Conservation (phyloP, 345 rosid genomes). For the Brassica carinata region DNA sequence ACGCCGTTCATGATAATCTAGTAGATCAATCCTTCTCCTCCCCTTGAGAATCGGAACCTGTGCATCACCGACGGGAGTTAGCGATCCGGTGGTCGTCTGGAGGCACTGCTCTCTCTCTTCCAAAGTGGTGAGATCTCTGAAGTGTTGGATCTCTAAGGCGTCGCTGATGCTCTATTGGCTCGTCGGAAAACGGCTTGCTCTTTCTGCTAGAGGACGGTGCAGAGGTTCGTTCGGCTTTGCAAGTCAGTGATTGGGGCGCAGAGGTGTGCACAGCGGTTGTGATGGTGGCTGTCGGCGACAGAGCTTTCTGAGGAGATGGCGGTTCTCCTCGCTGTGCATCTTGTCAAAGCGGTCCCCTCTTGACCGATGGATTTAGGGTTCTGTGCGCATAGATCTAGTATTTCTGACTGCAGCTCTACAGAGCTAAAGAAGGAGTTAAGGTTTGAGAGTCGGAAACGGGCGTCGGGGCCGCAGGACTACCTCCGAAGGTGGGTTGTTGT, state of each 20-base stretch:
- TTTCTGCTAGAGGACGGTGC: neutral
- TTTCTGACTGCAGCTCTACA: neutral
- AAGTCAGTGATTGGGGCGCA: neutral
- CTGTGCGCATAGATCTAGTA: neutral
- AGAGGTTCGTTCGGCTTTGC: neutral
- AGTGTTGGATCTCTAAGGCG: neutral
- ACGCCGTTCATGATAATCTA: neutral
- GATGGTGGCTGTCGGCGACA: neutral
- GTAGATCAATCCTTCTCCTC: neutral
- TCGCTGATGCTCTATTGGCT: neutral
- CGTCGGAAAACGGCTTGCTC: neutral
- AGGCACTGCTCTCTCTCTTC: neutral
- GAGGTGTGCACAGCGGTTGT: neutral
- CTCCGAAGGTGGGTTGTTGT: neutral
- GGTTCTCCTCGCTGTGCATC: neutral
- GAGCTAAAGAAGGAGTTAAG: neutral
- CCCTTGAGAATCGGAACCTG: neutral
- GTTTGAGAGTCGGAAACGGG: neutral
- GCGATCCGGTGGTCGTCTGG: neutral
- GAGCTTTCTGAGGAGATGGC: neutral
- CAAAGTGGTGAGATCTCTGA: neutral
- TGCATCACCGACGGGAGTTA: neutral
- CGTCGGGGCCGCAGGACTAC: neutral
- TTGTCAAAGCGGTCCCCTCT: neutral
- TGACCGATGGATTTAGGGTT: too few relatives aligned